Evolutionary conservation across 345 rosid genomes (phyloP).

Genomic region (Eucalyptus decipiens): DNA sequence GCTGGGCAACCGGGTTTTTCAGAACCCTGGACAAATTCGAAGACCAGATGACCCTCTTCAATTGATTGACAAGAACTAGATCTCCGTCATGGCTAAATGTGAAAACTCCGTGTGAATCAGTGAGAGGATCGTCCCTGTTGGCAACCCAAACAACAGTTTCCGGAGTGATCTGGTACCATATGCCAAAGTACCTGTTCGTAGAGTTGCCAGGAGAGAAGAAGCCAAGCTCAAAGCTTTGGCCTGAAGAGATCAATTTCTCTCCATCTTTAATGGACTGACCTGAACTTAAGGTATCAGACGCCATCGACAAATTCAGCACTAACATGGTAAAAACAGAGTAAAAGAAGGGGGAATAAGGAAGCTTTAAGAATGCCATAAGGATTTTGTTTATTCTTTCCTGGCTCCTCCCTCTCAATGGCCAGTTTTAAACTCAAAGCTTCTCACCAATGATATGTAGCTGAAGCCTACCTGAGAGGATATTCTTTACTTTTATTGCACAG

Average conservation of each 20-base stretch:
- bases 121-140: conserved; percentile 14
- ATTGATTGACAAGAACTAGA: conserved; percentile 7
- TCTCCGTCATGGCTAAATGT: conserved; percentile 1
- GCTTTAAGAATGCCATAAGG: too few species aligned
- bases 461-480: too few species aligned
- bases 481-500: too few species aligned
- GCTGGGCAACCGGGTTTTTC: conserved; percentile 5
- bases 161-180: conserved; percentile 18
- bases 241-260: conserved; percentile 1
- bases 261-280: conserved; percentile 1
- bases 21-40: background rate
- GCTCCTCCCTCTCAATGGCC: too few species aligned
- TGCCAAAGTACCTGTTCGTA: conserved; percentile 16
- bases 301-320: too few species aligned
- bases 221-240: conserved; percentile 12
- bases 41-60: conserved; percentile 3
- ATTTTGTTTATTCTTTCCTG: too few species aligned
- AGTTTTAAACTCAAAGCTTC: too few species aligned
- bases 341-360: too few species aligned
- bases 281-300: too few species aligned
- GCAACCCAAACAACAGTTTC: conserved; percentile 30
- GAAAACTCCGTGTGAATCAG: conserved; percentile 5
- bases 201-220: conserved; percentile 14
- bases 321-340: too few species aligned
- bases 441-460: too few species aligned